Evolutionary conservation across 345 rosid species (phyloP), one percentile per base, ranked within the genome.

Genomic region (Hypericum perforatum): DNA sequence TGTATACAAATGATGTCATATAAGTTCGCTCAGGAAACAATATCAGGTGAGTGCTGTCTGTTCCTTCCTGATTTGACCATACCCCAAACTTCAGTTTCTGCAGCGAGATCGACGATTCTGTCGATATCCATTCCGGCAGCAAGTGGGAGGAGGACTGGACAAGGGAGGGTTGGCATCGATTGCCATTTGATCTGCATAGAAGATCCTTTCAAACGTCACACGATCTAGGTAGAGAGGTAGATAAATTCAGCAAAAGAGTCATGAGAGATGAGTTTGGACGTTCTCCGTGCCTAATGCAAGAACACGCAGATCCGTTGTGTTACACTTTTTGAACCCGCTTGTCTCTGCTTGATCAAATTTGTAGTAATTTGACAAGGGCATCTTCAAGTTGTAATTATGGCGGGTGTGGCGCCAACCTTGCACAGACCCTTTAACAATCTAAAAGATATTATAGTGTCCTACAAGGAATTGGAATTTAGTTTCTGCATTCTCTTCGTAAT

Each of bases 151-250:
- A 92, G 60, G 91, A 85, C 66, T 88, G 98, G 98, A 92, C 97
- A 22, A 81, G n/a, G 97, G 66, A 83, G 98, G 66, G 63, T 85
- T 5, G 96, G 96, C 60, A 92, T 87, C 41, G 98, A 92, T 63
- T 78, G 97, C 6, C 98, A 92, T 70, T 71, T 92, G 85, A 92
- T 92, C 75, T 88, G 98, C 87, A 92, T 92, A 64, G 98, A 92
- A 75, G 98, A 92, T 67, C 98, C 98, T 92, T 92, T 39, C 85
- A 78, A 77, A 68, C 60, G 47, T 64, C 76, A 52, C 98, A 92
- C 49, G 95, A 92, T 59, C 83, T 92, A 41, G 98, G 98, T 3
- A 78, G 97, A 53, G 98, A 85, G 11, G 98, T 92, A 58, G 98
- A 88, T 61, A 88, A 82, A 76, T 77, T 63, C 70, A 88, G 95